These are phyloP conservation scores for Talaromyces pinophilus DNA, from an alignment of 2,329 filamentous ascomycete species.

Conservation along the genomic window DNA sequence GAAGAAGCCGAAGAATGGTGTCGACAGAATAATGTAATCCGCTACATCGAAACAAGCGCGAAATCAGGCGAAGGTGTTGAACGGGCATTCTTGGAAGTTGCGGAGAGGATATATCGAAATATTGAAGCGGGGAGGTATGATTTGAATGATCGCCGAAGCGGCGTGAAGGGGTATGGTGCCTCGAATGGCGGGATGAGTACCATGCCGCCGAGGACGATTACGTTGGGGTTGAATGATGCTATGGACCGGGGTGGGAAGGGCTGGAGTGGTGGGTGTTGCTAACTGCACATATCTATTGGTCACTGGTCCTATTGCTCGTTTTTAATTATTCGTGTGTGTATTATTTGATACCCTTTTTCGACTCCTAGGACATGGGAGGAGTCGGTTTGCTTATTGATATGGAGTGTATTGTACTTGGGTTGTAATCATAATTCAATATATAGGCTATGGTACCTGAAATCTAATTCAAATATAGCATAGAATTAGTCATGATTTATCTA, in stretches of 20 bases:
- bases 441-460: background rate
- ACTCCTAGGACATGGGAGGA: background rate
- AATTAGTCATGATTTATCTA: background rate
- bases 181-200: slow-evolving; percentile 33
- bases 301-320: background rate
- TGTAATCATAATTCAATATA: slow-evolving; percentile 11
- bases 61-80: slow-evolving; percentile 96
- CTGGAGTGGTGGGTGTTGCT: slow-evolving; percentile 43
- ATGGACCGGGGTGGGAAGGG: slow-evolving; percentile 45
- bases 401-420: background rate
- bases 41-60: slow-evolving; percentile 94
- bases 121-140: slow-evolving; percentile 95
- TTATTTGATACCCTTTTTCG: slow-evolving; percentile 14
- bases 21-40: slow-evolving; percentile 76
- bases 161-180: slow-evolving; percentile 69
- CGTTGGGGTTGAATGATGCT: slow-evolving; percentile 50
- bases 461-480: background rate
- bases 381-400: background rate
- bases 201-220: slow-evolving; percentile 44
- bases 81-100: slow-evolving; percentile 86
- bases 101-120: slow-evolving; percentile 93
- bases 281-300: background rate
- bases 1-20: slow-evolving; percentile 92
- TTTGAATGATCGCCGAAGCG: slow-evolving; percentile 85
- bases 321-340: slow-evolving; percentile 6